These are phyloP conservation scores for Leucocoprinus leucothites DNA, from an alignment of 768 basidiomycete species.

Conservation along the genomic window DNA sequence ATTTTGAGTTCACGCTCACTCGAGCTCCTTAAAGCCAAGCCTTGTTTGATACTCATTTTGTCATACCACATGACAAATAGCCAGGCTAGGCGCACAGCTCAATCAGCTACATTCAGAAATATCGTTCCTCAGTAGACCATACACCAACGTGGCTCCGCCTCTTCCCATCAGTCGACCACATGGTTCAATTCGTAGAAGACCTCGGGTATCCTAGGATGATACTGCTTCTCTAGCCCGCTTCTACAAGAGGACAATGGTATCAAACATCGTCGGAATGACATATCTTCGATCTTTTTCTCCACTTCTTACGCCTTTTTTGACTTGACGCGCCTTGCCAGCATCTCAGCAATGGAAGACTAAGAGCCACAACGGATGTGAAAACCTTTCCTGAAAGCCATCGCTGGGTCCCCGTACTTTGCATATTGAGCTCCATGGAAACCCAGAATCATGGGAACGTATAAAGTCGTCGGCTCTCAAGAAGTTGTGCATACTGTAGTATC, in stretches of 20 bases:
- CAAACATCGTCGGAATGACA: background rate
- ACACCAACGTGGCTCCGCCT: background rate
- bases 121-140: too few relatives aligned
- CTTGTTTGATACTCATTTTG: too few relatives aligned
- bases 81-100: too few relatives aligned
- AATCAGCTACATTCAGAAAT: too few relatives aligned
- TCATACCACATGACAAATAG: too few relatives aligned
- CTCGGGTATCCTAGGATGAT: background rate
- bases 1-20: too few relatives aligned
- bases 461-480: background rate
- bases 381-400: background rate
- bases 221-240: background rate
- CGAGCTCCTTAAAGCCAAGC: too few relatives aligned
- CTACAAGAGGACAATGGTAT: background rate
- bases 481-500: too few relatives aligned
- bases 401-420: background rate
- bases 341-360: background rate
- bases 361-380: background rate
- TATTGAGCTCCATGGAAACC: too few relatives aligned
- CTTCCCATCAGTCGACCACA: slow-evolving; percentile 7
- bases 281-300: background rate
- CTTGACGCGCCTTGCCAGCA: background rate
- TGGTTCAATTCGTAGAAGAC: background rate
- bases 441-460: background rate
- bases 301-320: background rate